Conservation (phyloP, 2,329 filamentous ascomycete genomes). For the Colletotrichum coccodes region DNA sequence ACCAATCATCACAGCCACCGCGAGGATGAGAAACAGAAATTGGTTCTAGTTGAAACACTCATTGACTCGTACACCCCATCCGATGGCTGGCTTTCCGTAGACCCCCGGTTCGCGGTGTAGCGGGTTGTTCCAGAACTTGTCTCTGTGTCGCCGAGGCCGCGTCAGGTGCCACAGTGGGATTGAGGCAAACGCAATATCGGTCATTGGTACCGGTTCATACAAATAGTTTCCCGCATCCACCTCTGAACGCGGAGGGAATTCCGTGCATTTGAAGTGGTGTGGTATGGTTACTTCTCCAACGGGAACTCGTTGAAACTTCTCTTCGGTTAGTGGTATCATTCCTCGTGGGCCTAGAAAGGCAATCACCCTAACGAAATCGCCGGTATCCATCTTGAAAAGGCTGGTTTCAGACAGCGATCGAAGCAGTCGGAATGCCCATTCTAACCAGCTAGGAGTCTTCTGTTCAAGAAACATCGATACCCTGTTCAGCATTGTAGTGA, state of each 20-base stretch:
- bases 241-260: background rate
- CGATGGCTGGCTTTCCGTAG: background rate
- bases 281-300: background rate
- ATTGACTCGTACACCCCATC: background rate
- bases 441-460: background rate
- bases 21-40: background rate
- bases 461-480: background rate
- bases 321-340: background rate
- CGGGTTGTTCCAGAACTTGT: constrained; percentile 13
- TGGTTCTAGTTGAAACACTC: background rate
- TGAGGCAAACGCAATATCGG: background rate
- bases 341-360: rapidly evolving
- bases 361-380: constrained; percentile 7
- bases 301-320: constrained; percentile 13
- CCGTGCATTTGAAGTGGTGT: background rate
- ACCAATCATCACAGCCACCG: background rate
- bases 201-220: constrained; percentile 3
- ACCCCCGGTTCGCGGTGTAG: background rate
- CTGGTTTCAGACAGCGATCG: background rate
- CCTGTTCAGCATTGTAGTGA: background rate
- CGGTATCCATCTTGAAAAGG: constrained; percentile 1
- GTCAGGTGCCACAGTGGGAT: constrained; percentile 7
- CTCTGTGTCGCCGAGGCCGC: background rate
- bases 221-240: background rate
- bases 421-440: background rate